Evolutionary conservation across 2,329 filamentous ascomycete species (phyloP), one percentile per base, ranked within the genome.

Genomic region (Penicillium italicum): DNA sequence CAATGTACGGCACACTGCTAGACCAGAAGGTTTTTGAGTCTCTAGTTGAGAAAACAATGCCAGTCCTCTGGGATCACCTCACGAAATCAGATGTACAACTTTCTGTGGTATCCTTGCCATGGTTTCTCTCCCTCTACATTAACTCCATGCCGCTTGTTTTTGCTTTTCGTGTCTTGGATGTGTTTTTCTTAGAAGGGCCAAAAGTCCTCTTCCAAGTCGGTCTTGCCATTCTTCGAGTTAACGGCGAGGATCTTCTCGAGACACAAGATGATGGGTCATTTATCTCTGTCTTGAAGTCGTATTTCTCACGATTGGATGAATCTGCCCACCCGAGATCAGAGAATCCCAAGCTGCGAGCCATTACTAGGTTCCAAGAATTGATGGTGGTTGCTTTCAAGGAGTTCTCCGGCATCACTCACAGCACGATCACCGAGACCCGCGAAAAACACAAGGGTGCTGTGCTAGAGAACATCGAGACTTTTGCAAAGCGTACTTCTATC

Each of bases 351-450:
- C 79, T 97, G 50, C 85, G 93, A 50, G 91, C 92, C 0, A 94
- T 99, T 51, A 99, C 95, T 6, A 85, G 90, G 44, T 99, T 99
- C 71, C 94, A 99, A 68, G 94, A 97, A 73, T 83, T 99, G 55
- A 97, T 99, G 92, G 94, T 99, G 3, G 94, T 97, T 20, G 94
- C 94, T 0, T 99, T 99, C 77, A 97, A 97, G 66, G 94, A 99
- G 69, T 99, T 99, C 69, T 89, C 93, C 0, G 90, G 87, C 38
- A 96, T 99, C 64, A 99, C 94, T 0, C 93, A 99, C 70, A 88
- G 86, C 69, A 96, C 88, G 48, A 92, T 99, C 58, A 89, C 88
- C 0, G 94, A 97, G 62, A 82, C 95, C 69, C 86, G 94, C 22
- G 81, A 89, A 38, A 96, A 92, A 74, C 95, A 97, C 75, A 97